phyloP scores from a whole-genome alignment of 2,329 filamentous ascomycete genomes.

The Lojkania enalia region DNA sequence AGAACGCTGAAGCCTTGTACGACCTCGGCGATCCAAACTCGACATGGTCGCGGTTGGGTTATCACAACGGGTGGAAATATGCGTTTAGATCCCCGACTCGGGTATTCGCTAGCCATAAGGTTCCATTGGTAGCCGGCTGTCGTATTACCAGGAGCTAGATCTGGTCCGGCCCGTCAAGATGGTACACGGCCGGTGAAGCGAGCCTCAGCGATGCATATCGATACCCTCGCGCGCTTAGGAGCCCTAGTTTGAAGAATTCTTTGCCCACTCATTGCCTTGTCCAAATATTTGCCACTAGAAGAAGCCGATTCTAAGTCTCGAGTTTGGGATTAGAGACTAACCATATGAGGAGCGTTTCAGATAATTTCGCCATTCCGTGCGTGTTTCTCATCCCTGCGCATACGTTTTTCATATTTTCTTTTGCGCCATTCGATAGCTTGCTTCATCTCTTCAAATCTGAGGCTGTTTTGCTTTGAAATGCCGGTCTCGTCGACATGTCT shows the following conservation, averaged over 20 bases:
- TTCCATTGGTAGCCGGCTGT: not conserved
- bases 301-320: not conserved
- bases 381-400: not conserved
- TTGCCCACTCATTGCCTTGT: not conserved
- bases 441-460: constrained; percentile 14
- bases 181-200: not conserved
- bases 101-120: no score
- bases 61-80: no score
- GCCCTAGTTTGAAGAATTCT: not conserved
- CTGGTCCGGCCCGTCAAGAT: not conserved
- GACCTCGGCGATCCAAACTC: not conserved
- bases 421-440: not conserved
- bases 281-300: not conserved
- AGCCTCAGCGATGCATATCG: not conserved
- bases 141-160: not conserved
- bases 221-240: not conserved
- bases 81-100: no score
- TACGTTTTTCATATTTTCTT: not conserved
- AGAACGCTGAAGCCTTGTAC: not conserved
- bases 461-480: constrained; percentile 12
- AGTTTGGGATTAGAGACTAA: no score
- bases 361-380: not conserved
- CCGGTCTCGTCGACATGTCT: constrained; percentile 13
- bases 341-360: no score
- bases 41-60: not conserved